These are phyloP conservation scores for Echinosophora koreensis DNA, from an alignment of 306 rosid species.

Conservation along the genomic window DNA sequence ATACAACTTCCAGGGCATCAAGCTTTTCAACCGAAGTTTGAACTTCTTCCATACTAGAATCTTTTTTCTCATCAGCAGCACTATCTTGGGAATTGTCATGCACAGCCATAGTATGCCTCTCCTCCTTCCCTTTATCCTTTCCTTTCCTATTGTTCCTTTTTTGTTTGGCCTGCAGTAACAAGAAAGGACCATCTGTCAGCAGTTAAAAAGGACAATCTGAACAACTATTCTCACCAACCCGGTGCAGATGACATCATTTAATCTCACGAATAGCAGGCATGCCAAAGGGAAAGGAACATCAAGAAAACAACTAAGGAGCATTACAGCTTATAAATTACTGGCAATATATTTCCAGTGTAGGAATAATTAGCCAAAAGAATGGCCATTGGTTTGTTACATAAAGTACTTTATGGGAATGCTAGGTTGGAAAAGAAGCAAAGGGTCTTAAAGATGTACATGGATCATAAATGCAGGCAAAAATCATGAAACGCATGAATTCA, in stretches of 20 bases:
- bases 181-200: constrained; percentile 37
- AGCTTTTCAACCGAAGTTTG: constrained; percentile 68
- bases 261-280: constrained; percentile 26
- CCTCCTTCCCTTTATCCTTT: constrained; percentile 89
- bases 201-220: constrained; percentile 16
- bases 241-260: constrained; percentile 10
- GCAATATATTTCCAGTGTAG: neutral
- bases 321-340: constrained; percentile 25
- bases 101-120: constrained; percentile 53
- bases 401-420: neutral
- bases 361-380: constrained; percentile 28
- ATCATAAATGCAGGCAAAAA: constrained; percentile 15
- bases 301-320: constrained; percentile 24
- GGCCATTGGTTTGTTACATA: neutral
- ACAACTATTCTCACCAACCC: constrained; percentile 19
- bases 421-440: constrained; percentile 18
- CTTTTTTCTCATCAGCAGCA: constrained; percentile 62
- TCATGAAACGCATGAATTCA: constrained; percentile 14
- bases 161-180: constrained; percentile 81
- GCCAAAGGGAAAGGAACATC: constrained; percentile 26
- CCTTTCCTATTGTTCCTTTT: constrained; percentile 86
- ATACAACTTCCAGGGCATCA: constrained; percentile 73
- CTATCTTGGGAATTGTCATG: constrained; percentile 56
- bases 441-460: constrained; percentile 6
- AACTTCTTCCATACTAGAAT: constrained; percentile 60